A percentile compares a stretch with the other conserved stretches of the same genome.
Evolutionary conservation across 208 protist genomes (phyloP).

Genomic region (Wallacemonas collosoma): DNA sequence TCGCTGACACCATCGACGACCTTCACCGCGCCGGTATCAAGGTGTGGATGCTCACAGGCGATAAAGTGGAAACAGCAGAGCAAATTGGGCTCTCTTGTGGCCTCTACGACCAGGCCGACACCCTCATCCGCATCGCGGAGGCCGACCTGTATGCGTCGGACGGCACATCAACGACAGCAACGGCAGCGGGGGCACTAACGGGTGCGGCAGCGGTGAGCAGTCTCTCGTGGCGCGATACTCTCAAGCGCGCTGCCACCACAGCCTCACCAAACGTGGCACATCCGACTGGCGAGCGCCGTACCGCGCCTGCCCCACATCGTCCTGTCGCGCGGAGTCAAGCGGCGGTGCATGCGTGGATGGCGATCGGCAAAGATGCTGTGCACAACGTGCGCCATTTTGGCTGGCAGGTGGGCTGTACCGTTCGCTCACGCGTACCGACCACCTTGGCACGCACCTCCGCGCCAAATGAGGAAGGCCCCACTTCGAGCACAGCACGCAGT

Average conservation of each 20-base stretch:
- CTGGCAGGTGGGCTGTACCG: background rate
- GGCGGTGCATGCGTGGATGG: background rate
- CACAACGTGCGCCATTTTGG: conserved; percentile 5
- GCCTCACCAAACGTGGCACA: too few species aligned
- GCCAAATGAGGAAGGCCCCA: background rate
- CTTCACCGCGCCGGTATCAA: conserved; percentile 83
- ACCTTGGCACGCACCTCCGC: background rate
- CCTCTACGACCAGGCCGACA: conserved; percentile 55
- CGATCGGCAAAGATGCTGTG: background rate
- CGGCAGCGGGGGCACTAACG: background rate
- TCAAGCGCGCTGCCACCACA: background rate
- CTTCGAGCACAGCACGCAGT: background rate
- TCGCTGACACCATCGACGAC: conserved; percentile 86
- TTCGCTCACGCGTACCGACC: background rate
- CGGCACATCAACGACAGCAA: background rate
- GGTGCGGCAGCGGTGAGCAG: background rate
- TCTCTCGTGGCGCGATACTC: background rate
- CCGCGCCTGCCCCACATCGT: too few species aligned
- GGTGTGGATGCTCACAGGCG: conserved; percentile 98
- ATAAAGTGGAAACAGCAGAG: conserved; percentile 98
- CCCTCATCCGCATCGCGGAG: conserved; percentile 54
- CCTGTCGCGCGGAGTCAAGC: background rate
- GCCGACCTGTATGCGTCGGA: background rate
- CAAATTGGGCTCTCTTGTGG: conserved; percentile 92
- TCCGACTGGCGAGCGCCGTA: too few species aligned